Evolutionary conservation across 176 grass and related monocot species (phyloP).

Genomic region (Tillandsia fasciculata): DNA sequence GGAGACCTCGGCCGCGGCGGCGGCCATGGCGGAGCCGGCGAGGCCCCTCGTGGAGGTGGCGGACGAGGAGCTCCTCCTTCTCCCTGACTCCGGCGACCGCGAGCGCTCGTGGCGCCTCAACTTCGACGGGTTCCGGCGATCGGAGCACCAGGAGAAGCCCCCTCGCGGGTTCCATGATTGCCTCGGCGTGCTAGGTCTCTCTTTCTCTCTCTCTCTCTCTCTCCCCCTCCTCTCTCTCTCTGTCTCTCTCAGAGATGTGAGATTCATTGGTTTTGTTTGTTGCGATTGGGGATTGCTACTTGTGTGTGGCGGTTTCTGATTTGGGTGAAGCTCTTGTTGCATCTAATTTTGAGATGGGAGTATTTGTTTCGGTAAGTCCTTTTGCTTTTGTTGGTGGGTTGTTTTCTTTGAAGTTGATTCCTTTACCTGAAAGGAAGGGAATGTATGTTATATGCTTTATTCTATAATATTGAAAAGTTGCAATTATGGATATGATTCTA

Average conservation of each 20-base stretch:
- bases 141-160: conserved; percentile 34
- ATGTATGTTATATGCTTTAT: too few relatives aligned
- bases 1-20: background rate
- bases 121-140: conserved; percentile 36
- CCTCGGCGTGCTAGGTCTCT: conserved; percentile 54
- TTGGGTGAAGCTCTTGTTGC: too few relatives aligned
- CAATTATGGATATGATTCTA: too few relatives aligned
- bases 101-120: conserved; percentile 58
- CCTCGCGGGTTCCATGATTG: conserved; percentile 45
- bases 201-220: background rate
- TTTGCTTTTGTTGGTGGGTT: too few relatives aligned
- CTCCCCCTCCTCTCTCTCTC: background rate
- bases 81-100: conserved; percentile 10
- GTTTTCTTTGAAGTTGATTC: too few relatives aligned
- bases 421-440: too few relatives aligned
- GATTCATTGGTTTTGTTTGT: background rate
- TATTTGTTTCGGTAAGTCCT: too few relatives aligned
- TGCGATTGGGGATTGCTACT: too few relatives aligned
- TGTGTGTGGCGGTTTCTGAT: too few relatives aligned
- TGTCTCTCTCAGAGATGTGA: background rate
- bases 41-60: conserved; percentile 4
- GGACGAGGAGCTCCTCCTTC: conserved; percentile 49
- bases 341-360: too few relatives aligned
- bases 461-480: too few relatives aligned
- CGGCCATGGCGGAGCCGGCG: conserved; percentile 13